A percentile compares a stretch with the other conserved stretches of the same genome.
Evolutionary conservation across 2,329 filamentous ascomycete species (phyloP).

Genomic region (Aspergillus fumigatiaffinis): DNA sequence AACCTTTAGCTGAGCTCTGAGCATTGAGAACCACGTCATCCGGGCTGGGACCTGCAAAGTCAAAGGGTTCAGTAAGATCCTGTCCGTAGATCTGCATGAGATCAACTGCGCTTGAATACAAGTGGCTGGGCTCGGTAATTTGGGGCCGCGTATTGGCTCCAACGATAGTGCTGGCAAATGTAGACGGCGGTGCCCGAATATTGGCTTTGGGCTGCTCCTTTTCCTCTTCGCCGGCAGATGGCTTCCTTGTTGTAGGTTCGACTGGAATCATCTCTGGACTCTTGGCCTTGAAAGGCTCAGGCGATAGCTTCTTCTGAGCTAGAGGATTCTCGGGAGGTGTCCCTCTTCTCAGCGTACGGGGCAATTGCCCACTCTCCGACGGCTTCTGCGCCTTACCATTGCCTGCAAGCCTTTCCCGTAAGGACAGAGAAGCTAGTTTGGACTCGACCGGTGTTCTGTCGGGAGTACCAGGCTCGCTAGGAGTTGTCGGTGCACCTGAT

Average conservation of each 20-base stretch:
- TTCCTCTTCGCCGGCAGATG: constrained; percentile 7
- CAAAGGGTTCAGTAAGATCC: constrained; percentile 42
- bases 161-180: constrained; percentile 47
- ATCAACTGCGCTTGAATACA: constrained; percentile 30
- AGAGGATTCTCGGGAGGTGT: constrained; percentile 11
- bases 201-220: constrained; percentile 15
- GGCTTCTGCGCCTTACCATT: constrained; percentile 26
- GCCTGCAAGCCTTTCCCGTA: constrained; percentile 37
- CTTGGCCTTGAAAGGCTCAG: constrained; percentile 14
- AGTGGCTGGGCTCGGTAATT: constrained; percentile 31
- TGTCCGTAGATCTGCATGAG: constrained; percentile 37
- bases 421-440: constrained; percentile 27
- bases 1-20: constrained; percentile 74
- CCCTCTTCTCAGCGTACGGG: constrained; percentile 19
- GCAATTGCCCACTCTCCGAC: constrained; percentile 19
- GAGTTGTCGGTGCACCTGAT: constrained; percentile 4
- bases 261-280: constrained; percentile 2
- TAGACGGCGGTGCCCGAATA: constrained; percentile 47
- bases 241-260: constrained; percentile 4
- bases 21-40: constrained; percentile 85
- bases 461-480: constrained; percentile 4
- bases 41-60: constrained; percentile 82
- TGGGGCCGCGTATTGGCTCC: constrained; percentile 25
- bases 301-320: constrained; percentile 15
- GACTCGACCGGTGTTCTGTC: constrained; percentile 15